These are phyloP conservation scores for Fusarium graminum DNA, from an alignment of 2,329 filamentous ascomycete species.

Conservation along the genomic window DNA sequence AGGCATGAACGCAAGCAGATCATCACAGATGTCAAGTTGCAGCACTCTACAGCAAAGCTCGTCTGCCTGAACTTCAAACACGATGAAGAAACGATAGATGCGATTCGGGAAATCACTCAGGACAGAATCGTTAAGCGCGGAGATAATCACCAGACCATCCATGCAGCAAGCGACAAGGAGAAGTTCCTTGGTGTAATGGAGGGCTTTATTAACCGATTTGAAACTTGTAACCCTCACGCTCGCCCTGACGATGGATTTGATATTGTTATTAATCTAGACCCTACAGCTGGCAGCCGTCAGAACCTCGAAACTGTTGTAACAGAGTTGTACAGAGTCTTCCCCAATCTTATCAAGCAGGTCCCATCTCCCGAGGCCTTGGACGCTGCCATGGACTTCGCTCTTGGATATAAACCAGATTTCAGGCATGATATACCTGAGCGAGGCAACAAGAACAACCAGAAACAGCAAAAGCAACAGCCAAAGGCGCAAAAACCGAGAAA, in stretches of 20 bases:
- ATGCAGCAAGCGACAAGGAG: conserved; percentile 77
- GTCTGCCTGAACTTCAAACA: conserved; percentile 93
- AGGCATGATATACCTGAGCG: conserved; percentile 79
- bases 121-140: conserved; percentile 85
- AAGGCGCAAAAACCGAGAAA: conserved; percentile 52
- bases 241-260: conserved; percentile 88
- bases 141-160: conserved; percentile 98
- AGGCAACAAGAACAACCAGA: conserved; percentile 54
- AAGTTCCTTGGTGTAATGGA: conserved; percentile 96
- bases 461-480: conserved; percentile 51
- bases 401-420: conserved; percentile 81
- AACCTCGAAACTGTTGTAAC: conserved; percentile 86
- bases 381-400: conserved; percentile 79
- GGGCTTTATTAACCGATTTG: conserved; percentile 88
- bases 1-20: conserved; percentile 89
- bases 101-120: conserved; percentile 80
- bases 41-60: conserved; percentile 74
- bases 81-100: conserved; percentile 78
- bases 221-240: conserved; percentile 75
- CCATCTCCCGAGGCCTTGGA: conserved; percentile 83
- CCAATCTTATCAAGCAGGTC: conserved; percentile 77
- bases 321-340: conserved; percentile 80
- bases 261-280: conserved; percentile 85
- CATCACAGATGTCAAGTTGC: conserved; percentile 78
- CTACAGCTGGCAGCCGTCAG: conserved; percentile 78